phyloP scores from a whole-genome alignment of 352 stramenopile species.

The Phytopythium litorale region DNA sequence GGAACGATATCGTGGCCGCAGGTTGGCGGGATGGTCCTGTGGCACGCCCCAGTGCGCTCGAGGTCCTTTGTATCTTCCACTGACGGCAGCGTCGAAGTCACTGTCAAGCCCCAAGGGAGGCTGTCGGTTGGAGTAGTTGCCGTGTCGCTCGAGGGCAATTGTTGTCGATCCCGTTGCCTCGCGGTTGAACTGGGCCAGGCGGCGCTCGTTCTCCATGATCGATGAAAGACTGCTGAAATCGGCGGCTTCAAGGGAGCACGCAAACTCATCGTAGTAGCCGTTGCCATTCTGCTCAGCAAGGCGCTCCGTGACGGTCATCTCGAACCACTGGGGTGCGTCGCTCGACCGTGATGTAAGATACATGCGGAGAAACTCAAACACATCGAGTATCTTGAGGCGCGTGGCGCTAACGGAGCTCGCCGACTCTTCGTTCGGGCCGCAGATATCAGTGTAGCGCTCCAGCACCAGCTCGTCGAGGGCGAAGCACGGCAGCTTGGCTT shows the following conservation, averaged over 20 bases:
- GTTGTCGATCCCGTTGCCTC: background rate
- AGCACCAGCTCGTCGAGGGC: slow-evolving; percentile 29
- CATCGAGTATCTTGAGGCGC: slow-evolving; percentile 29
- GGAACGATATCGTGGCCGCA: background rate
- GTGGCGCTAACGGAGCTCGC: slow-evolving; percentile 29
- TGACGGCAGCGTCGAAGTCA: background rate
- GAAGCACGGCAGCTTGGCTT: slow-evolving; percentile 18
- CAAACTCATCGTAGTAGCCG: slow-evolving; percentile 28
- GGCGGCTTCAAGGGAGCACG: slow-evolving; percentile 28
- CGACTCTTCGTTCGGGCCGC: slow-evolving; percentile 13
- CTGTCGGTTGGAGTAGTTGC: background rate
- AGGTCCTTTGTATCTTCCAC: background rate
- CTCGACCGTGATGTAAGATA: slow-evolving; percentile 25
- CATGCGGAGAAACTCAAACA: slow-evolving; percentile 24
- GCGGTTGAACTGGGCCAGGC: slow-evolving; percentile 5
- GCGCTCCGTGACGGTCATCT: slow-evolving; percentile 26
- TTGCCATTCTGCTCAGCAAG: slow-evolving; percentile 29
- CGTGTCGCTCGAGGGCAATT: background rate
- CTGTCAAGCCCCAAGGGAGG: background rate
- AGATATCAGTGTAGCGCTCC: slow-evolving; percentile 29
- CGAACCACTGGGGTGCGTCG: slow-evolving; percentile 35
- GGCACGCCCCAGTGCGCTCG: background rate
- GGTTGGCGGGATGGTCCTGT: background rate
- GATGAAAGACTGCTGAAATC: slow-evolving; percentile 21
- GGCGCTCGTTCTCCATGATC: slow-evolving; percentile 18